Evolutionary conservation across 257 asterid genomes (phyloP), one percentile per base, ranked within the genome.

Genomic region (Leptodermis oblonga): DNA sequence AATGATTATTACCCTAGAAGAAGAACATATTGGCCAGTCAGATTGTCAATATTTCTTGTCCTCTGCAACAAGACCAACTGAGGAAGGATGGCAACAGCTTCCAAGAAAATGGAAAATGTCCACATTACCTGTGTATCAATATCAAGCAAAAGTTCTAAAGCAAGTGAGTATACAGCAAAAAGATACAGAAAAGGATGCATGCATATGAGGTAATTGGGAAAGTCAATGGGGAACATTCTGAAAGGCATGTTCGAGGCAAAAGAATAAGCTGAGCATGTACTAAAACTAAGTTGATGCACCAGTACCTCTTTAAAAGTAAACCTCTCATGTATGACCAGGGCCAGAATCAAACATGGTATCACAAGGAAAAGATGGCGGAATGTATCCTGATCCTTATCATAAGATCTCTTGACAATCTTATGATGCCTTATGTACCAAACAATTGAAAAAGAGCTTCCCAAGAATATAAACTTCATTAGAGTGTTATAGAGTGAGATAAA

Each of bases 41-140:
- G 82, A 74, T 90, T 90, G 85, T 90, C 97, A 31, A 90, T 90
- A 71, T 90, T 90, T 75, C 93, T 85, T 62, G 97, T 90, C 72
- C 95, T 86, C 81, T 90, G 97, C 82, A 90, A 77, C 79, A 90
- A 78, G 59, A 90, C 93, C 59, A 90, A 84, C 87, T 87, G 97
- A 72, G 97, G 95, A 80, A 90, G 84, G 76, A 90, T 90, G 70
- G 97, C 97, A 54, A 90, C 90, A 69, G 95, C 95, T 80, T 90
- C 97, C 85, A 90, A 78, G 82, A 62, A 90, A 81, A 90, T 78
- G 48, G 97, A 90, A 71, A 90, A 90, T 67, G 93, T 52, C 97
- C 97, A 90, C 91, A 90, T 76, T 17, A 90, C 83, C 97, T 87
- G 80, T 67, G 63, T 41, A 68, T 67, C 28, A 62, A 72, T 37